A percentile compares a stretch with the other conserved stretches of the same genome.
Evolutionary conservation across 495 filamentous ascomycete genomes (phyloP).

Genomic region (Daldinia childiae): DNA sequence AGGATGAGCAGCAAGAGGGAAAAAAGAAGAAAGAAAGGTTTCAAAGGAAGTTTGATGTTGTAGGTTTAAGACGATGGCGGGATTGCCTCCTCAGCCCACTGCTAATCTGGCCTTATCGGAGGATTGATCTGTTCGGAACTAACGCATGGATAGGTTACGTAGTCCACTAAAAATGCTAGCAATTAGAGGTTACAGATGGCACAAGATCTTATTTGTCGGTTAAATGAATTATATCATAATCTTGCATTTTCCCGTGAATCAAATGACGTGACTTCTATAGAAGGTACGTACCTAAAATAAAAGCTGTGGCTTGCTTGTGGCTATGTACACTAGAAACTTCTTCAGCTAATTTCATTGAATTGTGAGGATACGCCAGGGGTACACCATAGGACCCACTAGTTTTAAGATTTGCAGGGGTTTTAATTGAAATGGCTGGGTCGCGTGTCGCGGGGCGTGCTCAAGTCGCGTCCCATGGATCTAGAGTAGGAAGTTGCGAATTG

Average conservation of each 20-base stretch:
- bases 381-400: background rate
- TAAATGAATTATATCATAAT: constrained; percentile 25
- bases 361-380: background rate
- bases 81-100: constrained; percentile 35
- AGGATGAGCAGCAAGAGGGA: background rate
- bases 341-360: background rate
- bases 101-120: constrained; percentile 45
- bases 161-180: no score
- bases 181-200: no score
- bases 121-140: constrained; percentile 27
- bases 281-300: no score
- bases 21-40: constrained; percentile 11
- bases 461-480: constrained; percentile 25
- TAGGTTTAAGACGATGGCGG: constrained; percentile 1
- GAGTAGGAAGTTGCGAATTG: constrained; percentile 16
- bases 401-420: constrained; percentile 40
- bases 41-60: constrained; percentile 15
- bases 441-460: constrained; percentile 40
- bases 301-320: background rate
- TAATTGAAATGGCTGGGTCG: constrained; percentile 49
- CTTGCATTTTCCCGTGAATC: background rate
- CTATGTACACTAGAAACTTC: background rate
- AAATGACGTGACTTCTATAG: constrained; percentile 21
- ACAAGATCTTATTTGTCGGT: background rate
- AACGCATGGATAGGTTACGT: background rate